phyloP scores from a whole-genome alignment of 129 eudicot genomes.

The carrot (Daucus carota) region DNA sequence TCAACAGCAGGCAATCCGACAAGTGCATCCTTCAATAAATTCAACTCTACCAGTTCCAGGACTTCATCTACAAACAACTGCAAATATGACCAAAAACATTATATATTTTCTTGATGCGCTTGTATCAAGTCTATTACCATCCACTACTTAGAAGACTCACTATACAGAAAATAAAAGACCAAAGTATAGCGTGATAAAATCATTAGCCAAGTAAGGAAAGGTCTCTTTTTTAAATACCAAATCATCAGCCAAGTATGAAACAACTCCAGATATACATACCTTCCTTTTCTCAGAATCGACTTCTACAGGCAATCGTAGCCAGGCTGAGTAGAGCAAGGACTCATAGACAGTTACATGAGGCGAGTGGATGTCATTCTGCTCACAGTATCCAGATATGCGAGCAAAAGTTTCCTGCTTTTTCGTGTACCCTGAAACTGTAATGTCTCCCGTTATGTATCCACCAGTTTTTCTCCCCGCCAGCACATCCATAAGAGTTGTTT shows the following conservation, averaged over 20 bases:
- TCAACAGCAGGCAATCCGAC: slow-evolving; percentile 79
- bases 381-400: slow-evolving; percentile 78
- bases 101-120: neutral
- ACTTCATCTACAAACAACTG: slow-evolving; percentile 77
- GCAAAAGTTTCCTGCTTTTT: slow-evolving; percentile 78
- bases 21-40: slow-evolving; percentile 36
- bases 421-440: slow-evolving; percentile 65
- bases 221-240: neutral
- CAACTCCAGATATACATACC: slow-evolving; percentile 27
- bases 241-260: neutral
- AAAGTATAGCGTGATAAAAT: neutral
- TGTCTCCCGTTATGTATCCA: slow-evolving; percentile 58
- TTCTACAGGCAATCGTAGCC: slow-evolving; percentile 61
- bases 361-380: slow-evolving; percentile 80
- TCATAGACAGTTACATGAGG: slow-evolving; percentile 80
- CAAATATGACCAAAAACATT: neutral
- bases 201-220: neutral
- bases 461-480: slow-evolving; percentile 89
- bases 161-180: neutral
- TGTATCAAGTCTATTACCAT: neutral
- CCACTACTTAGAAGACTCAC: neutral
- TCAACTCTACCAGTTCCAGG: slow-evolving; percentile 64
- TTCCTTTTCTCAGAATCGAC: slow-evolving; percentile 44
- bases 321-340: slow-evolving; percentile 67
- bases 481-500: slow-evolving; percentile 88